phyloP scores from a whole-genome alignment of 2,329 filamentous ascomycete genomes.

The Fusarium subglutinans region DNA sequence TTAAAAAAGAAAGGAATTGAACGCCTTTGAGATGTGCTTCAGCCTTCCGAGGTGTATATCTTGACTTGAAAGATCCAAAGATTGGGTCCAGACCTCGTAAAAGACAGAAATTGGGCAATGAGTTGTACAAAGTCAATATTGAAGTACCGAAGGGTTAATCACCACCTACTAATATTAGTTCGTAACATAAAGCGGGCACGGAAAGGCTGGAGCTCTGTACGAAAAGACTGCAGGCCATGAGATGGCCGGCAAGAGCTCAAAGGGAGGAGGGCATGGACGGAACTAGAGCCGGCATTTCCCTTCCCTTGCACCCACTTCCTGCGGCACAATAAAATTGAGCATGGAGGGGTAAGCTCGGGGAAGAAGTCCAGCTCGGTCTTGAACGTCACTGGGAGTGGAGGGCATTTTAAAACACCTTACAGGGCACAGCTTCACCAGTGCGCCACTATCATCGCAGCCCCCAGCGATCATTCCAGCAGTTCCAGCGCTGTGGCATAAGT shows the following conservation, averaged over 20 bases:
- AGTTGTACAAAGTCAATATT: slow-evolving; percentile 16
- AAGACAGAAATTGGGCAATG: background rate
- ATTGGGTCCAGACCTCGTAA: background rate
- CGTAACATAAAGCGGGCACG: slow-evolving; percentile 5
- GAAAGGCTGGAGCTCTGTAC: background rate
- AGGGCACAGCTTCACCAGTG: slow-evolving; percentile 13
- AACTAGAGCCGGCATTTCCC: slow-evolving; percentile 25
- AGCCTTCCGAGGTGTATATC: background rate
- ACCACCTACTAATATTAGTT: background rate
- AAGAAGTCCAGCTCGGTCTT: background rate
- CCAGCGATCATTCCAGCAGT: slow-evolving; percentile 26
- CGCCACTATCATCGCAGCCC: slow-evolving; percentile 4
- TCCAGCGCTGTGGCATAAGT: slow-evolving; percentile 16
- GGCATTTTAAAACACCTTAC: slow-evolving; percentile 1
- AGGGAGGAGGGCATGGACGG: slow-evolving; percentile 4
- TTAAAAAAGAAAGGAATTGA: slow-evolving; percentile 1
- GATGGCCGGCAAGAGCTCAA: background rate
- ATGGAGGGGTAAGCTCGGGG: slow-evolving; percentile 24
- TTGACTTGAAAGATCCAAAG: background rate
- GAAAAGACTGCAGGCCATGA: background rate
- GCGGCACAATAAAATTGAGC: background rate
- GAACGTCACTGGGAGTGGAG: slow-evolving; percentile 16
- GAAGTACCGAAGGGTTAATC: background rate
- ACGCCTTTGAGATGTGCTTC: background rate
- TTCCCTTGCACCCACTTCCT: slow-evolving; percentile 6